Base-by-base conservation (phyloP, 1,139 yeast species). In the Hyphopichia fennica region DNA sequence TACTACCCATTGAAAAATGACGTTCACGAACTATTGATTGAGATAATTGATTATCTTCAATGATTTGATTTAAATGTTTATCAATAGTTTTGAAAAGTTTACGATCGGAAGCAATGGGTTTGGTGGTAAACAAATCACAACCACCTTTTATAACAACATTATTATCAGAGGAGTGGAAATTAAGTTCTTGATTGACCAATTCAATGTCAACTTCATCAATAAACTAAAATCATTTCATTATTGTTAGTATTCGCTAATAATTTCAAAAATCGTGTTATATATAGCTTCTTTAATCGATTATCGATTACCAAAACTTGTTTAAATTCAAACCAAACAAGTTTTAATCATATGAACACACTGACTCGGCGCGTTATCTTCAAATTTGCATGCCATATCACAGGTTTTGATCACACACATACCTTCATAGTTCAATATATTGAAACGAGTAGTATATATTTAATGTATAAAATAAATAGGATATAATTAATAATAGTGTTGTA, bases 191-290 rank as follows among this genome's bases (percentile, higher is more conserved):
- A 58, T 90, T 90, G 34, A 93, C 87, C 53, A 86, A 75, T 62
- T 90, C 96, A 23, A 93, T 82, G 56, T 91, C 97, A 30, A 89
- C 85, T 56, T 86, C 95, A 61, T 93, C 98, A 47, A 93, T 84
- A 65, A 88, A 93, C 93, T 91, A 47, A 6, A 31, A 19, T 23
- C 20, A 17, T 9, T 9, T 20, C 23, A 60, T 58, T 53, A 60
- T 59, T 14, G 13, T 28, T 13, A 28, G 5, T 28, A 9, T 14
- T 14, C 17, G 29, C 6, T 22, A 22, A 6, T 22, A 6, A 22
- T 22, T 9, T 22, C 9, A 6, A 22, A 9, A 13, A 13, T 11
- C 17, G 16, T 8, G n/a, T 4, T n/a, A n/a, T n/a, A n/a, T n/a
- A n/a, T n/a, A n/a, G n/a, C n/a, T n/a, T n/a, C n/a, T n/a, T n/a